Percentiles rank a stretch among this genome's conserved stretches.
phyloP scores from a whole-genome alignment of 768 basidiomycete genomes.

The Cubamyces sp. region DNA sequence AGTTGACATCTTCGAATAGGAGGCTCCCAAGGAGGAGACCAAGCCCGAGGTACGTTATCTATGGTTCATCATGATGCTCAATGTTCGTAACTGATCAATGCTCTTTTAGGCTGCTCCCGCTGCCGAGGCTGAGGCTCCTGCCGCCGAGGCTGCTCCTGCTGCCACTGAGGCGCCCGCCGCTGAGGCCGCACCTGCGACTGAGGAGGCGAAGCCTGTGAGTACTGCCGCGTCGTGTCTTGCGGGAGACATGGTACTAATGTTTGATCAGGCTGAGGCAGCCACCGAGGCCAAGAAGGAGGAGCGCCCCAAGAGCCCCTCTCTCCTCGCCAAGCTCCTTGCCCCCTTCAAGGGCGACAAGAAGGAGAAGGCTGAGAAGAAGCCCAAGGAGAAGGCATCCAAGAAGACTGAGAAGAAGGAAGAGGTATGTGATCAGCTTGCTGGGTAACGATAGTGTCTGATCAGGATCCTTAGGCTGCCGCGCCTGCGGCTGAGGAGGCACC shows the following conservation, averaged over 20 bases:
- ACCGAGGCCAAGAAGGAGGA: conserved; percentile 70
- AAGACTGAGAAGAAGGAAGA: conserved; percentile 85
- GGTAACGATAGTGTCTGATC: background rate
- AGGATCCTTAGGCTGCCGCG: conserved; percentile 34
- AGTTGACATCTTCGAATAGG: conserved; percentile 30
- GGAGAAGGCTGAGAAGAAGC: conserved; percentile 59
- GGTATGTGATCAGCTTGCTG: conserved; percentile 22
- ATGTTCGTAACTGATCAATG: conserved; percentile 4
- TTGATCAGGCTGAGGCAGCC: conserved; percentile 49
- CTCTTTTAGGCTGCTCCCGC: conserved; percentile 39
- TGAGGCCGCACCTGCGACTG: conserved; percentile 43
- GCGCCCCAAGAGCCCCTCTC: conserved; percentile 76
- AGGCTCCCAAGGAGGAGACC: conserved; percentile 46
- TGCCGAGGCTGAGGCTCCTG: conserved; percentile 35
- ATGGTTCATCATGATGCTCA: background rate
- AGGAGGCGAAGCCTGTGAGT: conserved; percentile 49
- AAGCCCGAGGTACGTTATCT: conserved; percentile 42
- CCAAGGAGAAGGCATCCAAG: conserved; percentile 73
- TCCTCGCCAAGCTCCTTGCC: conserved; percentile 79
- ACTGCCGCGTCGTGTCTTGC: background rate
- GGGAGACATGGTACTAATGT: conserved; percentile 3
- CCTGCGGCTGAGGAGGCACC: conserved; percentile 47
- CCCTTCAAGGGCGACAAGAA: conserved; percentile 64
- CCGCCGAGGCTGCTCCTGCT: conserved; percentile 37
- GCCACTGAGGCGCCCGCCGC: conserved; percentile 36